Evolutionary conservation across 2,329 filamentous ascomycete species (phyloP).

Genomic region (Xylaria sp.): DNA sequence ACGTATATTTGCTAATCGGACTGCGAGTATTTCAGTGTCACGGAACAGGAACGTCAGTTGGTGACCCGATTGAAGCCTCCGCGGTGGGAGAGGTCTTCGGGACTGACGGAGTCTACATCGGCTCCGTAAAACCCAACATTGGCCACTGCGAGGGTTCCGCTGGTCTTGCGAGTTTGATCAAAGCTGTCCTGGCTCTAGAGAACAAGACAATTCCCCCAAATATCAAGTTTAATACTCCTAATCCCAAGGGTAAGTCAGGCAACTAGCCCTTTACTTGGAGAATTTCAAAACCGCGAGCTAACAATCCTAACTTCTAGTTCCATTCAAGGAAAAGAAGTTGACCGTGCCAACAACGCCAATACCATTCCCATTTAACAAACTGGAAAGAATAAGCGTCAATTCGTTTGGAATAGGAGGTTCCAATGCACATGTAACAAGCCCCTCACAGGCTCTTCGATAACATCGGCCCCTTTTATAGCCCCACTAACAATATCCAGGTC

Average conservation of each 20-base stretch:
- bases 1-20: constrained; percentile 3
- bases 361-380: constrained; percentile 23
- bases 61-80: constrained; percentile 39
- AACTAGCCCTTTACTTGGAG: neutral
- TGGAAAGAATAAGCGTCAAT: constrained; percentile 35
- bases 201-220: constrained; percentile 33
- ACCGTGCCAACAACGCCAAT: constrained; percentile 24
- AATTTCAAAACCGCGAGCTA: constrained; percentile 1
- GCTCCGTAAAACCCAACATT: constrained; percentile 33
- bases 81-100: constrained; percentile 35
- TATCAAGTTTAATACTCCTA: constrained; percentile 30
- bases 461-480: neutral
- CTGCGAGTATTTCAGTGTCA: constrained; percentile 28
- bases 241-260: constrained; percentile 24
- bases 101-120: constrained; percentile 18
- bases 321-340: constrained; percentile 23
- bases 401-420: constrained; percentile 41
- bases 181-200: constrained; percentile 35
- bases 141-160: constrained; percentile 33
- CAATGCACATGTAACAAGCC: constrained; percentile 32
- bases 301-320: constrained; percentile 13
- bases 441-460: constrained; percentile 16
- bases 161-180: constrained; percentile 35
- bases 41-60: constrained; percentile 42
- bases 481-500: constrained; percentile 14